A percentile compares a stretch with the other conserved stretches of the same genome.
phyloP scores from a whole-genome alignment of 2,329 filamentous ascomycete species.

The Knoxdaviesia proteae region DNA sequence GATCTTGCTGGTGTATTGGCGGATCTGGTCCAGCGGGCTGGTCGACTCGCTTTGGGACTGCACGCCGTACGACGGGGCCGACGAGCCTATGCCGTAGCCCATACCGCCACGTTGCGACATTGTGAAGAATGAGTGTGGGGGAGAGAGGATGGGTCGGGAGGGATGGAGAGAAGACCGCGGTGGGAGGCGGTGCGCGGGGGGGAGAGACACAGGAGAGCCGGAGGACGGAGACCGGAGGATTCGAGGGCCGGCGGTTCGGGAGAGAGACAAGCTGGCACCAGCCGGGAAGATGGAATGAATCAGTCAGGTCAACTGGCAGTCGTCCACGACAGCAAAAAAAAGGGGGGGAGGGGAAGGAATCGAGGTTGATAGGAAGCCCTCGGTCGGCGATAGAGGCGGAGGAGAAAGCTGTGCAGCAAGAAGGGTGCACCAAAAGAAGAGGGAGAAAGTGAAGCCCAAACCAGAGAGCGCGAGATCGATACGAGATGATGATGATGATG shows the following conservation, averaged over 20 bases:
- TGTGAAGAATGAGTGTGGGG: background rate
- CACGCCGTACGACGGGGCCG: constrained; percentile 44
- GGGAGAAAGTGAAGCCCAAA: constrained; percentile 1
- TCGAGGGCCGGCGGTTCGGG: no score
- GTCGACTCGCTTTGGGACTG: constrained; percentile 29
- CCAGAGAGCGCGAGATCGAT: background rate
- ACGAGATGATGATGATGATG: background rate
- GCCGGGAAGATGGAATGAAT: background rate
- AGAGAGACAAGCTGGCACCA: no score
- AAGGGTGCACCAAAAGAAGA: background rate
- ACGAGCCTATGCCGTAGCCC: constrained; percentile 65
- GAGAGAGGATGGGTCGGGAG: background rate
- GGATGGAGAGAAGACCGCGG: background rate
- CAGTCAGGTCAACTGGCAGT: background rate
- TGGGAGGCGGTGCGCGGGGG: background rate
- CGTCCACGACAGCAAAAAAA: background rate
- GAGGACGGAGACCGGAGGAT: background rate
- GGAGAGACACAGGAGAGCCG: background rate
- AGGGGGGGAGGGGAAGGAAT: background rate
- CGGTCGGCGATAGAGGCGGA: no score
- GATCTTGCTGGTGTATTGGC: constrained; percentile 94
- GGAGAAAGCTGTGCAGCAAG: background rate
- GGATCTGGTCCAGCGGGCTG: constrained; percentile 68
- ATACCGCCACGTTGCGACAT: constrained; percentile 40
- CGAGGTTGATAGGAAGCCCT: background rate